Evolutionary conservation across 2,329 filamentous ascomycete species (phyloP), one percentile per base, ranked within the genome.

Genomic region (Trichophyton verrucosum): DNA sequence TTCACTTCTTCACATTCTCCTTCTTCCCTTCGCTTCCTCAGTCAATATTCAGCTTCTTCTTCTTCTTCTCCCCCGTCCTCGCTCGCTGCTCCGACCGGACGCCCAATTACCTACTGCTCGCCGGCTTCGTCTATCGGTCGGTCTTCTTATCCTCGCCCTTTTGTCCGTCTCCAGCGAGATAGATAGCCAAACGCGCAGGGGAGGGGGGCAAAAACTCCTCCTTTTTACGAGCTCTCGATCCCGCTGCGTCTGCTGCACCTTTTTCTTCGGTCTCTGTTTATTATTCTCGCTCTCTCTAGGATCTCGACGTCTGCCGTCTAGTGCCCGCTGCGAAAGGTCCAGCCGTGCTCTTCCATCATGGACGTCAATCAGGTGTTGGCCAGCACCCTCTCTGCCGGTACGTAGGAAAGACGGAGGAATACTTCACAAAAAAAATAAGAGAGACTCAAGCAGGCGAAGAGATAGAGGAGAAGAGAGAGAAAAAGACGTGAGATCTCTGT

Each of bases 291-390:
- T 13, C 9, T 13, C 33, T 38, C 33, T 13, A 38, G 33, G 33
- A 38, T 13, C 13, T 13, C 33, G 30, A 11, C 47, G 17, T 49
- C 20, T 11, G n/a, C 20, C 46, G 46, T 53, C 24, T 57, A 2
- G 13, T 57, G 11, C 55, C 40, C 27, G 15, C 17, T 36, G 33
- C 42, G 55, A 40, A 42, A 17, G 55, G n/a, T 24, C 33, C n/a
- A 42, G 33, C 33, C 13, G 11, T 42, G 40, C 9, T 24, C 33
- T 24, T 24, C 22, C 55, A 90, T 84, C 80, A 91, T 95, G 88
- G 90, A 97, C 81, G 95, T 97, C 81, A 95, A 92, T 81, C 87
- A 91, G 80, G 92, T 99, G 81, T 88, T 99, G 81, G 86, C 90
- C 78, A 92, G 91, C 81, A 97, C 94, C 76, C 86, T 97, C 79